Percentiles rank a stretch among this genome's conserved stretches.
Evolutionary conservation across 139 green algal species (phyloP).

Genomic region (Haematococcus lacustris): DNA sequence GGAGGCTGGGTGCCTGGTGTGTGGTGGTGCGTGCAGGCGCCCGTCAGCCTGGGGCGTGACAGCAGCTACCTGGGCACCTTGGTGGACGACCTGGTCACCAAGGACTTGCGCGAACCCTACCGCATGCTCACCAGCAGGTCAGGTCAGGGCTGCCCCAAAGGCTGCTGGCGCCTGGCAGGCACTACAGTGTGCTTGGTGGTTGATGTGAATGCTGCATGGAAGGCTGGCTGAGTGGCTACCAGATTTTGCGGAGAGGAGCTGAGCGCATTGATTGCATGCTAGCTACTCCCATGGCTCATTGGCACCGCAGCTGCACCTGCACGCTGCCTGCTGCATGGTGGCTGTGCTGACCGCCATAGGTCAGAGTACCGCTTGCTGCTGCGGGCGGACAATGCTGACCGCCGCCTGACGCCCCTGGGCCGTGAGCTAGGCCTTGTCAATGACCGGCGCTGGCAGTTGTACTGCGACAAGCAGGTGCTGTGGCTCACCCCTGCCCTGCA

Average conservation of each 20-base stretch:
- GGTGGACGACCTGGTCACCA: conserved; percentile 94
- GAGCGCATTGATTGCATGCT: no score
- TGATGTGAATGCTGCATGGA: no score
- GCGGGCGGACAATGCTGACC: conserved; percentile 90
- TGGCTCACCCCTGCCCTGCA: no score
- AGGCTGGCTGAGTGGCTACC: no score
- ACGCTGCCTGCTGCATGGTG: no score
- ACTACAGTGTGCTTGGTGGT: no score
- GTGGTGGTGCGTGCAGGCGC: neutral
- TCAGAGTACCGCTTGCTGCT: conserved; percentile 93
- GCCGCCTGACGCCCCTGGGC: conserved; percentile 81
- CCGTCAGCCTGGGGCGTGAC: conserved; percentile 51
- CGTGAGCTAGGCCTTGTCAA: conserved; percentile 80
- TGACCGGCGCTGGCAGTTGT: conserved; percentile 64
- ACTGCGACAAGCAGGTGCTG: conserved; percentile 50
- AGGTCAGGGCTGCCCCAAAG: no score
- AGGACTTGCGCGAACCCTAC: conserved; percentile 94
- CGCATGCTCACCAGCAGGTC: conserved; percentile 85
- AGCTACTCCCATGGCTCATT: no score
- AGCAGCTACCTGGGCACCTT: conserved; percentile 90
- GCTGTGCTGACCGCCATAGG: conserved; percentile 31
- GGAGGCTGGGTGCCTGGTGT: no score
- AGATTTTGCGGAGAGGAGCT: no score
- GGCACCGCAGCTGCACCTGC: no score
- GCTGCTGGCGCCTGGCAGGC: no score